These are phyloP conservation scores for Talaromyces albobiverticillius DNA, from an alignment of 2,329 filamentous ascomycete species.

Conservation along the genomic window DNA sequence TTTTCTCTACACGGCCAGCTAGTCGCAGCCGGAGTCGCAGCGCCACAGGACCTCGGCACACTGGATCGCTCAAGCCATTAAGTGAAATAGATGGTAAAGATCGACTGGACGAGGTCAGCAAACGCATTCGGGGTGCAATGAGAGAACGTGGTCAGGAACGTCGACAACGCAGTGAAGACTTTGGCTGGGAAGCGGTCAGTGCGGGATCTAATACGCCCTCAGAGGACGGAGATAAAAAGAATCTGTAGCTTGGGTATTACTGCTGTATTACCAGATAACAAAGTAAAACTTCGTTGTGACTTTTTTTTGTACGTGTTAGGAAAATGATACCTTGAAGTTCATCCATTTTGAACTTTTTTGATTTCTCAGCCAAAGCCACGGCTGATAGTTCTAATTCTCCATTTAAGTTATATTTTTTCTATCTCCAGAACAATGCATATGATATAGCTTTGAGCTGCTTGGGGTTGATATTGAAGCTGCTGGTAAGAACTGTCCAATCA, in stretches of 20 bases:
- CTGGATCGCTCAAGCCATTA: conserved; percentile 61
- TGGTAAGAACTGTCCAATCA: neutral
- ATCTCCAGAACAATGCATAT: neutral
- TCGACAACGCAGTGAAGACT: conserved; percentile 46
- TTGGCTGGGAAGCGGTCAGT: conserved; percentile 40
- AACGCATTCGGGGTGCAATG: conserved; percentile 84
- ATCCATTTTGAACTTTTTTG: too few species aligned
- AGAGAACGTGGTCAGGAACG: conserved; percentile 67
- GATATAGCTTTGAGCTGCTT: too few species aligned
- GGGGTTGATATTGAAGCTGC: neutral
- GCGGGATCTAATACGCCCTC: conserved; percentile 35
- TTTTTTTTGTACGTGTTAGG: neutral
- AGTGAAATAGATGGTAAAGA: conserved; percentile 64
- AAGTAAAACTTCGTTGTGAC: neutral
- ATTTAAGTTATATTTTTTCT: too few species aligned
- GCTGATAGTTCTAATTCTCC: too few species aligned
- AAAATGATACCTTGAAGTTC: too few species aligned
- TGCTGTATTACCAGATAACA: neutral
- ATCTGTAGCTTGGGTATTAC: conserved; percentile 20
- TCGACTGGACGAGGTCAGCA: conserved; percentile 76
- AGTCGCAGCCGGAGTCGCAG: conserved; percentile 73
- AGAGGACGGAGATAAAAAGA: conserved; percentile 36
- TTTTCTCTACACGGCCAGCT: conserved; percentile 86
- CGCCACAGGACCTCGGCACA: conserved; percentile 66
- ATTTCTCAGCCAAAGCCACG: too few species aligned